phyloP scores from a whole-genome alignment of 2,329 filamentous ascomycete genomes.

The Clarireedia homoeocarpa region DNA sequence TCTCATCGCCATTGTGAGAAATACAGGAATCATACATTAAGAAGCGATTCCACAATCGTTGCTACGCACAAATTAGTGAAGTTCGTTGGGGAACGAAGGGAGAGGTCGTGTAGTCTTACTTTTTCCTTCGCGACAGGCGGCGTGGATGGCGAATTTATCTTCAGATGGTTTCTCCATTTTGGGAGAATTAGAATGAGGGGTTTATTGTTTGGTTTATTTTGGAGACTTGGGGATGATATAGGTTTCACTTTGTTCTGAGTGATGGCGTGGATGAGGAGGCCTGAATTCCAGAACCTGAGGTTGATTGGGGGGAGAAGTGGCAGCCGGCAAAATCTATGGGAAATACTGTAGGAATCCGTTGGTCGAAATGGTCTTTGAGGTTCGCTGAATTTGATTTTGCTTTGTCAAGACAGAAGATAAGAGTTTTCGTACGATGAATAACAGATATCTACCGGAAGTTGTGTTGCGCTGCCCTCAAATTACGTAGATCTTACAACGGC shows the following conservation, averaged over 20 bases:
- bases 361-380: too few relatives aligned
- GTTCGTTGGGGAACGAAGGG: slow-evolving; percentile 3
- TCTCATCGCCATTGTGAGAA: neutral
- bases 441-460: too few relatives aligned
- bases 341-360: too few relatives aligned
- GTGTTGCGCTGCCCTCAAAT: too few relatives aligned
- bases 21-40: slow-evolving; percentile 45
- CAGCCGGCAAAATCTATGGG: neutral
- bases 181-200: neutral
- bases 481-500: too few relatives aligned
- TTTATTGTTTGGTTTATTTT: neutral
- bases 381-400: too few relatives aligned
- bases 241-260: neutral
- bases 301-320: neutral
- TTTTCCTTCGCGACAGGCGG: slow-evolving; percentile 76
- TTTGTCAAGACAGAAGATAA: too few relatives aligned
- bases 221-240: too few relatives aligned
- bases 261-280: slow-evolving; percentile 5
- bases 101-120: slow-evolving; percentile 43
- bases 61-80: slow-evolving; percentile 40
- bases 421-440: too few relatives aligned
- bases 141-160: slow-evolving; percentile 75
- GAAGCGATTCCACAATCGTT: slow-evolving; percentile 62
- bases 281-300: neutral
- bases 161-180: slow-evolving; percentile 20